Percentiles rank a stretch among this genome's conserved stretches.
These are phyloP conservation scores for Colletotrichum somersetense DNA, from an alignment of 2,329 filamentous ascomycete genomes.

Conservation along the genomic window DNA sequence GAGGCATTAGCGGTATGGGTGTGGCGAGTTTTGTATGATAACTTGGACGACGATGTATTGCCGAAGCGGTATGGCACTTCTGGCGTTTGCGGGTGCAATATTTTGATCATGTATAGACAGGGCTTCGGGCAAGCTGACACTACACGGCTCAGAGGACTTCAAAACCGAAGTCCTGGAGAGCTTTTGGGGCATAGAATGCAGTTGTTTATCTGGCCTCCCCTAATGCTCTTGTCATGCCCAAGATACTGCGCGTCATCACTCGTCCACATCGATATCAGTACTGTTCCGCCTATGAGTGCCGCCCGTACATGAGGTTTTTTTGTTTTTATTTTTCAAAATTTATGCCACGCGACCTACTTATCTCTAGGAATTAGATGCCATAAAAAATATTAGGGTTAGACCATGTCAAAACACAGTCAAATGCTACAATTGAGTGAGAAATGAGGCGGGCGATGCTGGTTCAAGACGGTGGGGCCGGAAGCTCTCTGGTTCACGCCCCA, in stretches of 20 bases:
- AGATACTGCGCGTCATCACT: not conserved
- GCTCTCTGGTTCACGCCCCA: slow-evolving; percentile 10
- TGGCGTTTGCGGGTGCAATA: slow-evolving; percentile 40
- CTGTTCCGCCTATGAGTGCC: not conserved
- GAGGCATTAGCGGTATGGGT: slow-evolving; percentile 16
- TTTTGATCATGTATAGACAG: slow-evolving; percentile 37
- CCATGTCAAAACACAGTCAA: not conserved
- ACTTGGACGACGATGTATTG: slow-evolving; percentile 39
- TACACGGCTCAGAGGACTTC: slow-evolving; percentile 5
- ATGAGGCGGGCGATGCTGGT: slow-evolving; percentile 8
- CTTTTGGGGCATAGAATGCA: slow-evolving; percentile 32
- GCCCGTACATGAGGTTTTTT: too few relatives aligned
- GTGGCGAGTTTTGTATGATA: slow-evolving; percentile 41
- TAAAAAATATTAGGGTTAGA: not conserved
- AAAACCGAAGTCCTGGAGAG: slow-evolving; percentile 12
- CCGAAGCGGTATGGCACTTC: slow-evolving; percentile 37
- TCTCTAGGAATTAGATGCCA: too few relatives aligned
- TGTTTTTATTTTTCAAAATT: too few relatives aligned
- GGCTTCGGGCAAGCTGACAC: slow-evolving; percentile 26
- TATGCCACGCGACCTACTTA: not conserved
- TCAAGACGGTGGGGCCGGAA: slow-evolving; percentile 14
- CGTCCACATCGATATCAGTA: not conserved
- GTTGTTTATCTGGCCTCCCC: slow-evolving; percentile 20
- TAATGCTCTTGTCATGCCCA: not conserved
- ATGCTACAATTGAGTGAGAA: too few relatives aligned